phyloP scores from a whole-genome alignment of 1,284 basidiomycete genomes.

The Phellinidium pouzarii region DNA sequence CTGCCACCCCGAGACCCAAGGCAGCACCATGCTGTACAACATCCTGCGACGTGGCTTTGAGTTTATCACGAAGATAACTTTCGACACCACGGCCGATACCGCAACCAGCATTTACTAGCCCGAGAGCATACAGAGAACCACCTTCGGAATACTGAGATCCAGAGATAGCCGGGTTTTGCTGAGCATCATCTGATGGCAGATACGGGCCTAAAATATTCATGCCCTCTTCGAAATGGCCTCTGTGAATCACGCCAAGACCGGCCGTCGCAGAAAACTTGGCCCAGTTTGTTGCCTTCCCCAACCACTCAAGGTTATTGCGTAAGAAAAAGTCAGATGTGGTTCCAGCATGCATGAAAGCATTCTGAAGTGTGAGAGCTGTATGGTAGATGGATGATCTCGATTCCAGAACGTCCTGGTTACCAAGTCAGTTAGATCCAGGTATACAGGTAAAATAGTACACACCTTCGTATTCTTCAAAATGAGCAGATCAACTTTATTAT shows the following conservation, averaged over 20 bases:
- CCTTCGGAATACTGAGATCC: constrained; percentile 87
- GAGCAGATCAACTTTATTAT: constrained; percentile 86
- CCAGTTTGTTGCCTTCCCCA: constrained; percentile 91
- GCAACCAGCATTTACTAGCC: constrained; percentile 86
- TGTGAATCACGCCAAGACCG: constrained; percentile 92
- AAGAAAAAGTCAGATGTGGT: constrained; percentile 92
- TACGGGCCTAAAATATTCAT: constrained; percentile 92
- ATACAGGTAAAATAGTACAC: constrained; percentile 12
- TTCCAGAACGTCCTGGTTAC: constrained; percentile 76
- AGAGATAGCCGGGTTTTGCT: constrained; percentile 35
- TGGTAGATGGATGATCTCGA: constrained; percentile 94
- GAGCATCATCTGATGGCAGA: constrained; percentile 60
- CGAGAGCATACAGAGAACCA: constrained; percentile 89
- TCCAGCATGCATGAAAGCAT: constrained; percentile 93
- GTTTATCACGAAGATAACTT: constrained; percentile 68
- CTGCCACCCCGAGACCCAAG: constrained; percentile 87
- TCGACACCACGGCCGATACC: constrained; percentile 67
- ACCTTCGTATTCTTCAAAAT: constrained; percentile 92
- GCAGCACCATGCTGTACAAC: constrained; percentile 95
- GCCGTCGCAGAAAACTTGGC: constrained; percentile 96
- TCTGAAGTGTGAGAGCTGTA: constrained; percentile 89
- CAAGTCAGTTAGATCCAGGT: not conserved
- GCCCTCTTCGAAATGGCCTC: constrained; percentile 90
- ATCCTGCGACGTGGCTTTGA: constrained; percentile 67
- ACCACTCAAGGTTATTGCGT: constrained; percentile 92